A percentile compares a stretch with the other conserved stretches of the same genome.
phyloP scores from a whole-genome alignment of 2,329 filamentous ascomycete genomes.

The Pleoardoris graminearum region DNA sequence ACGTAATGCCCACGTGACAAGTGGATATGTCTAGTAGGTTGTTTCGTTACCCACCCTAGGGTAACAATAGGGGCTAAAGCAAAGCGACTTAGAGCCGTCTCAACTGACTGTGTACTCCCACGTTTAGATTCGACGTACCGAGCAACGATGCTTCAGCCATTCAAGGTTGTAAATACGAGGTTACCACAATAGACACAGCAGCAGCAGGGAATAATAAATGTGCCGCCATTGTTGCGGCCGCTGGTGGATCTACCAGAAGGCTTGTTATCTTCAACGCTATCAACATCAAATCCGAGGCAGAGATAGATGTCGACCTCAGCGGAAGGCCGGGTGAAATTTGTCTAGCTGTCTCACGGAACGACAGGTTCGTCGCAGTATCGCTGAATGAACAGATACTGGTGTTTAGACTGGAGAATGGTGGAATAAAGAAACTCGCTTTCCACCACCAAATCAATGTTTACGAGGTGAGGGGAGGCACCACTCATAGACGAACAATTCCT shows the following conservation, averaged over 20 bases:
- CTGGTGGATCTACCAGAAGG: conserved; percentile 19
- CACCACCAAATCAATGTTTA: conserved; percentile 32
- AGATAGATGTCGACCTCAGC: conserved; percentile 21
- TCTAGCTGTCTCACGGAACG: conserved; percentile 28
- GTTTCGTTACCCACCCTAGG: no score
- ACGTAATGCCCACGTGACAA: no score
- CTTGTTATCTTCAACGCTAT: conserved; percentile 36
- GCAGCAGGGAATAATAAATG: conserved; percentile 41
- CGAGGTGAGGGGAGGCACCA: conserved; percentile 26
- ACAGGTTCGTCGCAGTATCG: conserved; percentile 25
- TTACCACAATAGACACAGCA: conserved; percentile 36
- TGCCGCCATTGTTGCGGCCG: conserved; percentile 36
- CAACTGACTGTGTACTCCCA: no score
- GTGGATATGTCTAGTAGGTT: no score
- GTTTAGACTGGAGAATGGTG: conserved; percentile 23
- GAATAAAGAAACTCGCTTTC: conserved; percentile 25
- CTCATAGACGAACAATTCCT: conserved; percentile 24
- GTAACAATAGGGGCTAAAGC: no score
- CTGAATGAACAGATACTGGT: conserved; percentile 27
- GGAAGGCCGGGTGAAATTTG: conserved; percentile 17
- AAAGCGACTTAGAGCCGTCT: no score
- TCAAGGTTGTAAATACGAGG: conserved; percentile 38
- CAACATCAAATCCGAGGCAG: conserved; percentile 19
- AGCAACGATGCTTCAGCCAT: conserved; percentile 28
- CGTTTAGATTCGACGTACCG: conserved; percentile 39